A percentile compares a stretch with the other conserved stretches of the same genome.
Evolutionary conservation across 2,329 filamentous ascomycete genomes (phyloP).

Genomic region (Aspergillus chevalieri): DNA sequence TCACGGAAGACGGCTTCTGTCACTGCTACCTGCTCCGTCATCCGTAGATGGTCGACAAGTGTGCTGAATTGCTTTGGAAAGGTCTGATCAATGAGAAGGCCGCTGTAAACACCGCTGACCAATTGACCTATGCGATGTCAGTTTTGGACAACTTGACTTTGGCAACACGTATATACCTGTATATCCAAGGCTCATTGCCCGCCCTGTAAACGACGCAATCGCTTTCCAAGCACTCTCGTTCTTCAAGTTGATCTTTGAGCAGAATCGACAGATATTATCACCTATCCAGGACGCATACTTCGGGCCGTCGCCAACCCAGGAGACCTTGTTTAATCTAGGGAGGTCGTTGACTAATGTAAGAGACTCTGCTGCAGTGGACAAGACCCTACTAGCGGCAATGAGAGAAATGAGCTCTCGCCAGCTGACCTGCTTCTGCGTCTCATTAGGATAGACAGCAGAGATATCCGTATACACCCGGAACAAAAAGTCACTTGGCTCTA

Average conservation of each 20-base stretch:
- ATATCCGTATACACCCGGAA: constrained; percentile 43
- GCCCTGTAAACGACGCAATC: constrained; percentile 45
- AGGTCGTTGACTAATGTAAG: constrained; percentile 33
- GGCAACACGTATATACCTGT: constrained; percentile 45
- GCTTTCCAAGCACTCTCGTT: constrained; percentile 27
- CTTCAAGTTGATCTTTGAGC: constrained; percentile 35
- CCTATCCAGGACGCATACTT: constrained; percentile 68
- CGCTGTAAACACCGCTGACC: constrained; percentile 34
- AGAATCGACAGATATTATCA: constrained; percentile 50
- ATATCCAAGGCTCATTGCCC: constrained; percentile 66
- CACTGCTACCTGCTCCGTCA: constrained; percentile 44
- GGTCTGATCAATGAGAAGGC: constrained; percentile 26
- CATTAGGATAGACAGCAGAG: constrained; percentile 31
- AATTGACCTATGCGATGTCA: constrained; percentile 32
- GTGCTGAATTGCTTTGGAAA: constrained; percentile 25
- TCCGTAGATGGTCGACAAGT: constrained; percentile 40
- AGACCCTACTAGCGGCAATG: constrained; percentile 54
- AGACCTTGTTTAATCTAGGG: constrained; percentile 16
- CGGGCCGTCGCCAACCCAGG: constrained; percentile 61
- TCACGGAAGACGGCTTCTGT: constrained; percentile 42
- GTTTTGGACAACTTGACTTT: neutral
- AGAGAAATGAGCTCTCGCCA: constrained; percentile 61
- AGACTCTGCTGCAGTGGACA: constrained; percentile 54
- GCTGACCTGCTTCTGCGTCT: constrained; percentile 45
- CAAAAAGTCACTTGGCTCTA: constrained; percentile 42